phyloP scores from a whole-genome alignment of 768 basidiomycete genomes.

The Leccinum disarticulatum region DNA sequence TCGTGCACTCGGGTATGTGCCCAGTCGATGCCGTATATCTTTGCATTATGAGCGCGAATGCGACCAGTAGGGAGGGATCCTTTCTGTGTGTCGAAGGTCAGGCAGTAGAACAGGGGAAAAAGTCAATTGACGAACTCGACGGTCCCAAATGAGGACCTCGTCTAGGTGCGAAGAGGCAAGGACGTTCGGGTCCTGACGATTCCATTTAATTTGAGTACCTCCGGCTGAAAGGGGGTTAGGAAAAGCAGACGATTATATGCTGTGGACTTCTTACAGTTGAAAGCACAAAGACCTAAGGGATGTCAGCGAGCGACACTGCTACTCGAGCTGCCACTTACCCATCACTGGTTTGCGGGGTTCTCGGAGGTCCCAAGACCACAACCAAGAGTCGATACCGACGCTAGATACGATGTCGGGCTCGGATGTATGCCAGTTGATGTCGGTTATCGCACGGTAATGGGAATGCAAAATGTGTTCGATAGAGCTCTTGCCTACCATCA shows the following conservation, averaged over 20 bases:
- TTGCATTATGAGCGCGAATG: conserved; percentile 81
- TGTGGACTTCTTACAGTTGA: conserved; percentile 44
- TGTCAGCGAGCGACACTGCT: not conserved
- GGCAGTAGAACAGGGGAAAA: not conserved
- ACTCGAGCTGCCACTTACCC: conserved; percentile 35
- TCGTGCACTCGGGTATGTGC: conserved; percentile 70
- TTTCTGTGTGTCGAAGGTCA: conserved; percentile 52
- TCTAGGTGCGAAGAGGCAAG: conserved; percentile 89
- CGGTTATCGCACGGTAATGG: conserved; percentile 94
- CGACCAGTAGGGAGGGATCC: conserved; percentile 77
- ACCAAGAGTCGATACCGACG: conserved; percentile 90
- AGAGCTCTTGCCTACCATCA: conserved; percentile 66
- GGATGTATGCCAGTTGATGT: conserved; percentile 94
- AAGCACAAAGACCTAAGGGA: conserved; percentile 51
- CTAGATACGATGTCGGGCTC: conserved; percentile 86
- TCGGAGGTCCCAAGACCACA: conserved; percentile 93
- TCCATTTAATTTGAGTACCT: conserved; percentile 98
- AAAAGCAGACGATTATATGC: not conserved
- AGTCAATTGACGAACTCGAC: conserved; percentile 56
- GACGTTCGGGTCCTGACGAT: conserved; percentile 79
- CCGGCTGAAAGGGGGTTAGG: conserved; percentile 48
- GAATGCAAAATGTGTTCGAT: conserved; percentile 85
- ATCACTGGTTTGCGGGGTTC: conserved; percentile 68
- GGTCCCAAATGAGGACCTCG: conserved; percentile 91
- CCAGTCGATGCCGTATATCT: conserved; percentile 99